Evolutionary conservation across 2,329 filamentous ascomycete genomes (phyloP).

Genomic region (Trichoderma sp.): DNA sequence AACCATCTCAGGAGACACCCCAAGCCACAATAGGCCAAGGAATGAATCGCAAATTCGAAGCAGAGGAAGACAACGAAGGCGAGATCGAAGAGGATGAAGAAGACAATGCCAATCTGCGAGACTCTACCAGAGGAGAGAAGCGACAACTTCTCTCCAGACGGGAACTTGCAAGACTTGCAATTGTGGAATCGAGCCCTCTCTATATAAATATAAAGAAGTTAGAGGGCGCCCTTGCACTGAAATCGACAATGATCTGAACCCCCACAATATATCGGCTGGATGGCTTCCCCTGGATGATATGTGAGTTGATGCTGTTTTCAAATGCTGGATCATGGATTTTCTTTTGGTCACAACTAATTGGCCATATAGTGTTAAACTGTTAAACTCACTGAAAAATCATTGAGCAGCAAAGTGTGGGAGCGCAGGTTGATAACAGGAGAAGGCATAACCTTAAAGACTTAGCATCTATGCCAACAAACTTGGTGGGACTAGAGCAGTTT

Average conservation of each 20-base stretch:
- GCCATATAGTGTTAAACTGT: neutral
- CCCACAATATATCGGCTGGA: neutral
- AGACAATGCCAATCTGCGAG: neutral
- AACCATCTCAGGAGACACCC: neutral
- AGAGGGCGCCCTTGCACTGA: conserved; percentile 9
- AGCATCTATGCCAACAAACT: neutral
- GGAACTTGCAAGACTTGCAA: conserved; percentile 12
- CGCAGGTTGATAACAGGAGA: neutral
- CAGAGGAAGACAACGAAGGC: neutral
- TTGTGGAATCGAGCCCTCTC: neutral
- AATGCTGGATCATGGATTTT: neutral
- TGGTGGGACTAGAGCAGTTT: neutral
- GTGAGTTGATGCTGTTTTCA: neutral
- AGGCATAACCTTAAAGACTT: neutral
- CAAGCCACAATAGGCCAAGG: neutral
- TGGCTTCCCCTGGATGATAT: neutral
- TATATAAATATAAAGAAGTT: neutral
- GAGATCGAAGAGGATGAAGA: neutral
- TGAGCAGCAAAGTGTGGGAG: neutral
- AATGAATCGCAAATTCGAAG: neutral
- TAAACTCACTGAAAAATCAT: neutral
- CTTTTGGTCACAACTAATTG: neutral
- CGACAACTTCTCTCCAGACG: neutral
- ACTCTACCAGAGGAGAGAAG: neutral
- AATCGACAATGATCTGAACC: neutral